Evolutionary conservation across 129 eudicot genomes (phyloP), one percentile per base, ranked within the genome.

Genomic region (Saussurea involucrata): DNA sequence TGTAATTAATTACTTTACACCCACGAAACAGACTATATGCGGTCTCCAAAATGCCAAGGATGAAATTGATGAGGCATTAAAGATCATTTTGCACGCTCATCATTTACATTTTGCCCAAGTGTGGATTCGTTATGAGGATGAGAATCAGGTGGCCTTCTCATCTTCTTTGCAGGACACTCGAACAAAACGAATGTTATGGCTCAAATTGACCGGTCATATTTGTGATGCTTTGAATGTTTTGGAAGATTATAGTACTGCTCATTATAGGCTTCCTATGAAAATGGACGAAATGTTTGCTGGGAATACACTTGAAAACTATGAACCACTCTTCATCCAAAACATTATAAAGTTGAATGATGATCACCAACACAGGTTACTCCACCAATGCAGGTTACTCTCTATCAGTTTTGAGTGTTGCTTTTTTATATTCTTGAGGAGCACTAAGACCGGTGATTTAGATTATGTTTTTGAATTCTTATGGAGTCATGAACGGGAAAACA

Each of bases 101-200:
- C 0, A 15, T 7, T 3, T 76, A 6, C 1, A 0, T 17, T 15
- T 78, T 36, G 29, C 61, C 25, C 82, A 37, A 34, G 70, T 37
- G 4, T 78, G 70, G 76, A 60, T 78, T 9, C 0, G 32, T 36
- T 37, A n/a, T 11, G 31, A 68, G 69, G 44, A 77, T 32, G 17
- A 49, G 64, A 66, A 20, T 31, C 10, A 27, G 10, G 36, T 5
- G 1, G 15, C n/a, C 8, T 6, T 17, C n/a, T n/a, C 29, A 15
- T 66, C 71, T 32, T 66, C 24, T 29, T 64, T 17, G 71, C 12
- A 66, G 24, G 71, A 66, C 24, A n/a, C 10, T 66, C 44, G 1
- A 13, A 13, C 18, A 15, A 25, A 64, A 15, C 36, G 18, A 17
- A 15, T 66, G 11, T 15, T 17, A 28, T 24, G 40, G 42, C 42